Evolutionary conservation across 805 yeast species (phyloP).

Genomic region (Hanseniaspora valbyensis): DNA sequence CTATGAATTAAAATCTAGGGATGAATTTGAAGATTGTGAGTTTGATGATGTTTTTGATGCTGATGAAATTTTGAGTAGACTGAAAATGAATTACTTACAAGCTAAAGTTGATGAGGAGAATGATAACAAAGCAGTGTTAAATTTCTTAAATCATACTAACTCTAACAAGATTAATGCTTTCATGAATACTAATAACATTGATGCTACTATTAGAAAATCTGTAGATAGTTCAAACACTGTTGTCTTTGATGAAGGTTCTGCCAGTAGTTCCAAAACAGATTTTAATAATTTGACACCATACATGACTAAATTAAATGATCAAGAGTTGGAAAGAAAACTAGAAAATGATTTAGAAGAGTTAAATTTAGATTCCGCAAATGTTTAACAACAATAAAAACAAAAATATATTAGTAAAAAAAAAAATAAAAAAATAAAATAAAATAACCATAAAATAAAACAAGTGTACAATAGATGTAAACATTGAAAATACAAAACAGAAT

Average conservation of each 20-base stretch:
- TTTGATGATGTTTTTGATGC: neutral
- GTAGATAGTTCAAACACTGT: slow-evolving; percentile 1
- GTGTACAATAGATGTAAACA: too few species aligned
- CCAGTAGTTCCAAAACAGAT: neutral
- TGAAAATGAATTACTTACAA: neutral
- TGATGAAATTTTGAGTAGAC: neutral
- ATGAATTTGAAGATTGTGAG: neutral
- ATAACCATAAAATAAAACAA: too few species aligned
- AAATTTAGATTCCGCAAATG: neutral
- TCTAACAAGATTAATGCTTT: neutral
- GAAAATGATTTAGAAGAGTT: neutral
- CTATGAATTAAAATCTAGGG: slow-evolving; percentile 3
- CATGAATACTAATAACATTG: neutral
- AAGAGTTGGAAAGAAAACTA: neutral
- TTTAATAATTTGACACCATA: slow-evolving; percentile 3
- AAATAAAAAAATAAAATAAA: too few species aligned
- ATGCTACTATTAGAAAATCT: neutral
- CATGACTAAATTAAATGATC: neutral
- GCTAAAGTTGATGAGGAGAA: neutral
- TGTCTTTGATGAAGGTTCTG: neutral
- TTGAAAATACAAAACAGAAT: too few species aligned
- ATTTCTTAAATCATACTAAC: neutral
- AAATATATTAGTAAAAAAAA: neutral
- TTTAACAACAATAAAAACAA: too few species aligned
- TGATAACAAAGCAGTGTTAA: neutral